These are phyloP conservation scores for Monilinia fructicola DNA, from an alignment of 2,329 filamentous ascomycete genomes.

Conservation along the genomic window DNA sequence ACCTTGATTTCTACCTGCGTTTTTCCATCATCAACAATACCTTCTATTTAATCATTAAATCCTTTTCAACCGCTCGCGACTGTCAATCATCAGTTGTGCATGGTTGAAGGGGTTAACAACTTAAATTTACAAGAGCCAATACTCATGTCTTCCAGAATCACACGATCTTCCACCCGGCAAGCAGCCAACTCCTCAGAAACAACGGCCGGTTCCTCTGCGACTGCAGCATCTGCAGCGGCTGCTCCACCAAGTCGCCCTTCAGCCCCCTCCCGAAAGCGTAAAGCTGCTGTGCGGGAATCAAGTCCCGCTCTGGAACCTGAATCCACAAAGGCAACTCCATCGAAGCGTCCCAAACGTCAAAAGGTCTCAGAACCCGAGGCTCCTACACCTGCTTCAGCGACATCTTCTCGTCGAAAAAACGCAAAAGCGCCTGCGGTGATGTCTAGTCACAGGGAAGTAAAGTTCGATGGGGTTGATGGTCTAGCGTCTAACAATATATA, in stretches of 20 bases:
- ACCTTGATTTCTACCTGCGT: constrained; percentile 22
- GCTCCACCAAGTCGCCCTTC: constrained; percentile 47
- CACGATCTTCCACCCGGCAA: constrained; percentile 90
- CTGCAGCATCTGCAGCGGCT: constrained; percentile 43
- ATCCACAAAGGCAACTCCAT: constrained; percentile 44
- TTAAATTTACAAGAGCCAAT: constrained; percentile 35
- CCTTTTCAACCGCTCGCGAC: constrained; percentile 26
- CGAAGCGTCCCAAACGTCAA: constrained; percentile 69
- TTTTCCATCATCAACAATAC: constrained; percentile 17
- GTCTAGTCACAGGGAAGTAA: constrained; percentile 68
- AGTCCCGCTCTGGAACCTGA: constrained; percentile 46
- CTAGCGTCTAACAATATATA: constrained; percentile 36
- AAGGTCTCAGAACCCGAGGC: constrained; percentile 56
- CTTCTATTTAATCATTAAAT: constrained; percentile 19
- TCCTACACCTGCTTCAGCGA: constrained; percentile 42
- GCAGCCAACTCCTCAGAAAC: constrained; percentile 57
- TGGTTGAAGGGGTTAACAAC: constrained; percentile 27
- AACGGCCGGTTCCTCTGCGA: constrained; percentile 42
- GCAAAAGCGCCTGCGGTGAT: constrained; percentile 64
- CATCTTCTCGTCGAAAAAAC: constrained; percentile 54
- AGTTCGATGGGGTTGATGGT: constrained; percentile 24
- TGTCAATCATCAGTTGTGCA: constrained; percentile 27
- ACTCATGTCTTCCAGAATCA: constrained; percentile 97
- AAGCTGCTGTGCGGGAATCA: constrained; percentile 58
- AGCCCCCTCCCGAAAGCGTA: constrained; percentile 70